A percentile compares a stretch with the other conserved stretches of the same genome.
Conservation (phyloP, 768 basidiomycete species). For the Serendipita sp. region DNA sequence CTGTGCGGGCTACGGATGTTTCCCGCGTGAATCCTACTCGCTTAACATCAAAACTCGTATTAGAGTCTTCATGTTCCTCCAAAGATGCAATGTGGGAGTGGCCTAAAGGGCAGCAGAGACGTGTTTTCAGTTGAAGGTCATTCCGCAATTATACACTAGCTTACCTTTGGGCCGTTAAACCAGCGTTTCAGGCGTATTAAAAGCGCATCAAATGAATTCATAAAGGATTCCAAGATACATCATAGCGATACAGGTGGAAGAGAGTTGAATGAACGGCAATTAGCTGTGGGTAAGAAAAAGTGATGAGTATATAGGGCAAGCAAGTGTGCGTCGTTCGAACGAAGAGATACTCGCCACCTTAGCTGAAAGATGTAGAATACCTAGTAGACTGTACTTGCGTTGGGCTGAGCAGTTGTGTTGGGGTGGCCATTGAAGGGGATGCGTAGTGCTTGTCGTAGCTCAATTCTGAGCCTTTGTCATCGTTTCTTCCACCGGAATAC, state of each 20-base stretch:
- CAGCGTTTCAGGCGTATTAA: neutral
- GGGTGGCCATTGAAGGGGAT: neutral
- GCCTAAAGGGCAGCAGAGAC: neutral
- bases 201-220: neutral
- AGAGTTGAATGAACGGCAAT: neutral
- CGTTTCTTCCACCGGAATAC: neutral
- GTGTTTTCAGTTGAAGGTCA: too few relatives aligned
- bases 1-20: neutral
- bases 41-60: neutral
- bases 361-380: neutral
- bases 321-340: neutral
- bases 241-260: neutral
- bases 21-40: neutral
- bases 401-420: neutral
- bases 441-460: neutral
- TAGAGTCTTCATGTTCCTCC: neutral
- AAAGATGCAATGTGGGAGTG: neutral
- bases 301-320: neutral
- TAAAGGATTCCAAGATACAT: neutral
- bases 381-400: neutral
- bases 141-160: neutral
- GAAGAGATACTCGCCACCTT: neutral
- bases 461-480: neutral
- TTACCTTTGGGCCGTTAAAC: neutral
- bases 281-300: neutral